These are phyloP conservation scores for Sungouiozyma ichnusensis DNA, from an alignment of 805 yeast genomes.

Conservation along the genomic window DNA sequence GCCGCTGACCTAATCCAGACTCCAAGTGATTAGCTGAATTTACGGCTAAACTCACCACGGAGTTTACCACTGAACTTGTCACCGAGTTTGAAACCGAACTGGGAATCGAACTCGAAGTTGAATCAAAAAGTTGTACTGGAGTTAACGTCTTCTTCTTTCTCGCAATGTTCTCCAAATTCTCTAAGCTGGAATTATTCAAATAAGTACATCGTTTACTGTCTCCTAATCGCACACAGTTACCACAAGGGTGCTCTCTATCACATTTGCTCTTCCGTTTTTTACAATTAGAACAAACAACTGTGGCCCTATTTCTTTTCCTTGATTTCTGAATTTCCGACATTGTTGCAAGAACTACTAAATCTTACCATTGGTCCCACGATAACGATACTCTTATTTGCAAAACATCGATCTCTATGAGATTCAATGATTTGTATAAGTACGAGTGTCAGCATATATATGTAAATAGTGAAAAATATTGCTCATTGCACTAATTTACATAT, in stretches of 20 bases:
- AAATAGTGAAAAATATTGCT: background rate
- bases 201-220: conserved; percentile 16
- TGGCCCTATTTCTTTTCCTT: conserved; percentile 17
- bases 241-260: conserved; percentile 22
- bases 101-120: background rate
- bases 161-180: background rate
- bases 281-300: conserved; percentile 27
- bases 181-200: background rate
- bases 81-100: background rate
- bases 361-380: too few species aligned
- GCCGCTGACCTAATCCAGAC: too few species aligned
- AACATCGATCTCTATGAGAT: too few species aligned
- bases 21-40: too few species aligned
- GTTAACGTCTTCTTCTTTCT: background rate
- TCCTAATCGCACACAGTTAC: conserved; percentile 15
- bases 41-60: too few species aligned
- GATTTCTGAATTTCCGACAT: background rate
- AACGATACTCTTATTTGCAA: too few species aligned
- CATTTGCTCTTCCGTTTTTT: conserved; percentile 26
- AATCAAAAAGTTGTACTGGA: background rate
- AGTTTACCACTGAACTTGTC: background rate
- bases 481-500: background rate
- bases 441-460: too few species aligned
- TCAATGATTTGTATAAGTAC: too few species aligned
- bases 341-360: background rate